These are phyloP conservation scores for Actinomucor elegans DNA, from an alignment of 371 early-diverging fungal species.

Conservation along the genomic window DNA sequence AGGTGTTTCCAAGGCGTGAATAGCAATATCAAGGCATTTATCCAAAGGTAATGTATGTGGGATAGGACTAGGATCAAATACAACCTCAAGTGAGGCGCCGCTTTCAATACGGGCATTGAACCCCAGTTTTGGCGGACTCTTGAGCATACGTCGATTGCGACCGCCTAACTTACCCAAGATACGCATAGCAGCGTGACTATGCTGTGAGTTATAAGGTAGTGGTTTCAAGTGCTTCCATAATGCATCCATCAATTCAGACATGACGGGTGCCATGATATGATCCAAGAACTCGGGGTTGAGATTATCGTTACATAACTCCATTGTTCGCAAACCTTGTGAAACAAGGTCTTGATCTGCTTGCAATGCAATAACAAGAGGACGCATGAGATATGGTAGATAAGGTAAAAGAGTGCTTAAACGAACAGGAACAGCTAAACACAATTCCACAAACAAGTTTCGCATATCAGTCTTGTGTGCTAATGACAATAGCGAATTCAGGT, in stretches of 20 bases:
- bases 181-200: slow-evolving; percentile 86
- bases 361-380: slow-evolving; percentile 93
- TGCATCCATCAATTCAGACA: slow-evolving; percentile 89
- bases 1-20: slow-evolving; percentile 57
- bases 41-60: slow-evolving; percentile 58
- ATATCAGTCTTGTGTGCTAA: slow-evolving; percentile 81
- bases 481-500: slow-evolving; percentile 81
- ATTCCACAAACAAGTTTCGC: slow-evolving; percentile 85
- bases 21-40: slow-evolving; percentile 54
- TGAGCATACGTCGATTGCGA: slow-evolving; percentile 77
- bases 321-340: slow-evolving; percentile 92
- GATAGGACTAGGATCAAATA: slow-evolving; percentile 59
- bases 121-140: slow-evolving; percentile 62
- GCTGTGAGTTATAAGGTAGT: slow-evolving; percentile 76
- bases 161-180: slow-evolving; percentile 98
- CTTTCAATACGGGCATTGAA: slow-evolving; percentile 52
- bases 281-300: slow-evolving; percentile 96
- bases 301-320: slow-evolving; percentile 98
- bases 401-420: slow-evolving; percentile 94
- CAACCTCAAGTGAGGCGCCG: slow-evolving; percentile 65
- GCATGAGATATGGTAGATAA: slow-evolving; percentile 93
- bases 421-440: slow-evolving; percentile 96
- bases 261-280: slow-evolving; percentile 92
- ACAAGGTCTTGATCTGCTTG: slow-evolving; percentile 91
- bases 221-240: slow-evolving; percentile 92